Evolutionary conservation across 2,329 filamentous ascomycete species (phyloP), one percentile per base, ranked within the genome.

Genomic region (Talaromyces amestolkiae): DNA sequence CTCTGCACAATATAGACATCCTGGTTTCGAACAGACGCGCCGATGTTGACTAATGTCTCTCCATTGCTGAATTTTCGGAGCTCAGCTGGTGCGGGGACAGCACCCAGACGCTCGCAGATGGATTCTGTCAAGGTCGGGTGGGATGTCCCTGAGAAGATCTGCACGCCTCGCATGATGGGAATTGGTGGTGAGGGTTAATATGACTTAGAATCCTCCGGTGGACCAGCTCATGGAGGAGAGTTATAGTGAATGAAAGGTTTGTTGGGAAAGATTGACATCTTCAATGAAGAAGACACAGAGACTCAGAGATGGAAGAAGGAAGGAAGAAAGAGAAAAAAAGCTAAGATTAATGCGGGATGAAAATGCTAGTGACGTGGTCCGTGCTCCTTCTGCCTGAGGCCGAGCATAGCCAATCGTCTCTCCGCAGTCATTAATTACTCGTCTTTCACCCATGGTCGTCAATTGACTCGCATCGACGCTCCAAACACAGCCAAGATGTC

Each of bases 1-100:
- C 94, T 98, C 83, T 99, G 95, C 67, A 99, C 91, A 76, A 99
- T 94, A 79, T 98, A 99, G 73, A 99, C 94, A 85, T 99, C 94
- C 79, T 98, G 96, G 77, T 99, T 96, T 72, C 95, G 91, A 70
- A 99, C 93, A 31, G 88, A 90, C 60, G 78, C 79, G 43, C 86
- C 85, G 72, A 90, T 88, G 73, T 88, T 86, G 70, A 90, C 88
- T 64, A 86, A 87, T 56, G 87, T 90, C 80, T 90, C 88, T 68
- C 88, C 88, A 78, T 90, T 90, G 78, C 84, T 85, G 76, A 90
- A 90, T 75, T 89, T 89, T 69, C 85, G 83, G 69, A 90, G 79
- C 67, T 86, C 83, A 69, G 85, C 87, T 68, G 84, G 83, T 60
- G 85, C 84, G 31, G 84, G 84, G 66, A 83, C 81, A 69, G 84